Conservation (phyloP, 2,329 filamentous ascomycete species). For the Colletotrichum caudatum region DNA sequence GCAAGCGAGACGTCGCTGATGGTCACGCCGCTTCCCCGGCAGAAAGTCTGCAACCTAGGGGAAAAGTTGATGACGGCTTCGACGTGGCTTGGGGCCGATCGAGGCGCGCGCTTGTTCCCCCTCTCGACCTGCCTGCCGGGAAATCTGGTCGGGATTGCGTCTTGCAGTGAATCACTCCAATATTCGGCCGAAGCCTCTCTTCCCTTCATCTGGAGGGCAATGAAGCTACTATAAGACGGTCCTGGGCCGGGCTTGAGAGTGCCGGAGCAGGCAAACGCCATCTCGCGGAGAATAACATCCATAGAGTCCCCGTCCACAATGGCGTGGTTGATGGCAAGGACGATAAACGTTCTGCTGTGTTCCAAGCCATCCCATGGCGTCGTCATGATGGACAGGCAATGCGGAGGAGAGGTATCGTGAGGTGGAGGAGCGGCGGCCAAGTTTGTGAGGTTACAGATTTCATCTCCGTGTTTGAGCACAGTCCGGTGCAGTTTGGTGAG, state of each 20-base stretch:
- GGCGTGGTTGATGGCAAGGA: constrained; percentile 47
- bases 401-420: no score
- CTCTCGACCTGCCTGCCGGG: background rate
- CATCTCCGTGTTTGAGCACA: no score
- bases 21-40: background rate
- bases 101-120: background rate
- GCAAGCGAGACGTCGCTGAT: background rate
- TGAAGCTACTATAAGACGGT: constrained; percentile 40
- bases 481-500: background rate
- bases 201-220: constrained; percentile 40
- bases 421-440: no score
- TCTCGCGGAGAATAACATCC: constrained; percentile 47
- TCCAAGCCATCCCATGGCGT: background rate
- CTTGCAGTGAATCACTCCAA: constrained; percentile 45
- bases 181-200: constrained; percentile 43
- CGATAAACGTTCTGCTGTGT: background rate
- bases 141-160: constrained; percentile 43
- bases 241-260: background rate
- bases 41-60: background rate
- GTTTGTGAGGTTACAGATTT: no score
- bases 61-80: background rate
- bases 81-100: background rate
- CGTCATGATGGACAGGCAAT: constrained; percentile 1
- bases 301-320: constrained; percentile 51
- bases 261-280: constrained; percentile 46